Percentiles rank a stretch among this genome's conserved stretches.
These are phyloP conservation scores for Phanerodontia chrysosporium DNA, from an alignment of 768 basidiomycete species.

Conservation along the genomic window DNA sequence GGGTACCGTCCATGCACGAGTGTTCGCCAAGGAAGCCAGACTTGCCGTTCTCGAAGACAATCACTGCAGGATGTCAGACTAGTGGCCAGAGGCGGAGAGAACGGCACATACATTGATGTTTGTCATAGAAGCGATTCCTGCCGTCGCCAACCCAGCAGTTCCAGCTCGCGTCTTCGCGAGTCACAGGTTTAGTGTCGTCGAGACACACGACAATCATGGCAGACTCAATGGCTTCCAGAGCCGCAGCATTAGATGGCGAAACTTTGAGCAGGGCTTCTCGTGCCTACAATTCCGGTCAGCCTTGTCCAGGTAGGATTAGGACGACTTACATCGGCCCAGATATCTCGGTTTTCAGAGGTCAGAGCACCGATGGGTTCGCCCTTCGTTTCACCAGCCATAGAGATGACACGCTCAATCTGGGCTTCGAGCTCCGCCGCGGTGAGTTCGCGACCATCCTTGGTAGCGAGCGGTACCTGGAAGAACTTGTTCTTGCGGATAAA, in stretches of 20 bases:
- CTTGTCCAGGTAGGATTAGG: conserved; percentile 12
- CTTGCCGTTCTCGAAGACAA: conserved; percentile 93
- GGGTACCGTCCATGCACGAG: conserved; percentile 91
- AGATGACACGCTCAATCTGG: conserved; percentile 70
- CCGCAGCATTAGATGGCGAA: conserved; percentile 57
- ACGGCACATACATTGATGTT: conserved; percentile 77
- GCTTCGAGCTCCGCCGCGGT: conserved; percentile 80
- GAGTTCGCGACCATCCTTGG: conserved; percentile 62
- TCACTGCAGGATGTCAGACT: conserved; percentile 44
- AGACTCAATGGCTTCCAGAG: conserved; percentile 80
- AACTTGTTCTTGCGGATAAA: conserved; percentile 91
- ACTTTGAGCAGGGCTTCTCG: conserved; percentile 60
- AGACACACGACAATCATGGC: conserved; percentile 85
- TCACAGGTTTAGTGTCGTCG: conserved; percentile 78
- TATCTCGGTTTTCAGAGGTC: conserved; percentile 85
- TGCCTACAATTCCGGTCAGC: conserved; percentile 30
- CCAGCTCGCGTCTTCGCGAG: conserved; percentile 80
- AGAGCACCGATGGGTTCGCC: conserved; percentile 64
- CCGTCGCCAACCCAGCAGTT: conserved; percentile 87
- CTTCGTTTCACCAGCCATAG: conserved; percentile 47
- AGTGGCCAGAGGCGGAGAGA: not conserved
- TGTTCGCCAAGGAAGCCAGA: conserved; percentile 91
- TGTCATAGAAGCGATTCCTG: conserved; percentile 91
- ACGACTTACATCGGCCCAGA: conserved; percentile 72
- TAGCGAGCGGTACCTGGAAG: conserved; percentile 73